These are phyloP conservation scores for Paxillus rubicundulus DNA, from an alignment of 768 basidiomycete genomes.

Conservation along the genomic window DNA sequence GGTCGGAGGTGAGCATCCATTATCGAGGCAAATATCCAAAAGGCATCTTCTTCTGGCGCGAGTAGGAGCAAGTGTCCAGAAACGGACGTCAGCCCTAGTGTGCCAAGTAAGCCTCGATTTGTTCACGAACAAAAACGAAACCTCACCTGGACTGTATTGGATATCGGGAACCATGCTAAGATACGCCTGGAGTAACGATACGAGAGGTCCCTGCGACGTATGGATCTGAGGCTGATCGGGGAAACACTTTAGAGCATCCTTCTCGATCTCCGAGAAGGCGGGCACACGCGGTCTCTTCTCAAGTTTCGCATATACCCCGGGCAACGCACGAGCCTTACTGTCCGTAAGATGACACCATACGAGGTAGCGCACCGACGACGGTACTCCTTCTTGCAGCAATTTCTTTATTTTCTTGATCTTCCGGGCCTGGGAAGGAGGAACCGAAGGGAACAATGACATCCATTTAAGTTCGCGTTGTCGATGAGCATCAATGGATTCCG, in stretches of 20 bases:
- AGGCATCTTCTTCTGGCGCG: slow-evolving; percentile 84
- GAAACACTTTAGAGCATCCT: slow-evolving; percentile 55
- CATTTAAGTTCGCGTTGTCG: slow-evolving; percentile 75
- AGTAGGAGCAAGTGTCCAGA: slow-evolving; percentile 70
- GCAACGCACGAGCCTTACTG: slow-evolving; percentile 66
- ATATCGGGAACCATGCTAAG: slow-evolving; percentile 84
- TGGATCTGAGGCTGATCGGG: slow-evolving; percentile 57
- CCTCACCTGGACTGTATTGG: slow-evolving; percentile 60
- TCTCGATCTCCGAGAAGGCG: slow-evolving; percentile 52
- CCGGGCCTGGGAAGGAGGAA: slow-evolving; percentile 58
- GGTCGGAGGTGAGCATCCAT: slow-evolving; percentile 83
- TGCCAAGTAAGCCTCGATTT: background rate
- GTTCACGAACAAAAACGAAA: background rate
- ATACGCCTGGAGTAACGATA: slow-evolving; percentile 67
- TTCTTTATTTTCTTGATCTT: slow-evolving; percentile 81
- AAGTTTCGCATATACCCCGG: slow-evolving; percentile 66
- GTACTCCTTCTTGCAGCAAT: slow-evolving; percentile 74
- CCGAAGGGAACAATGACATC: slow-evolving; percentile 60
- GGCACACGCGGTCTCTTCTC: slow-evolving; percentile 53
- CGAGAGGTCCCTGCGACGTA: slow-evolving; percentile 53
- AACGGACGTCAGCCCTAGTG: slow-evolving; percentile 62
- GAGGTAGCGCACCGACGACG: slow-evolving; percentile 77
- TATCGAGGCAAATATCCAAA: slow-evolving; percentile 85
- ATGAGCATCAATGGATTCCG: slow-evolving; percentile 50
- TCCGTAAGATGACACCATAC: slow-evolving; percentile 84